A percentile compares a stretch with the other conserved stretches of the same genome.
These are phyloP conservation scores for Boechera divaricarpa DNA, from an alignment of 345 rosid genomes.

Conservation along the genomic window DNA sequence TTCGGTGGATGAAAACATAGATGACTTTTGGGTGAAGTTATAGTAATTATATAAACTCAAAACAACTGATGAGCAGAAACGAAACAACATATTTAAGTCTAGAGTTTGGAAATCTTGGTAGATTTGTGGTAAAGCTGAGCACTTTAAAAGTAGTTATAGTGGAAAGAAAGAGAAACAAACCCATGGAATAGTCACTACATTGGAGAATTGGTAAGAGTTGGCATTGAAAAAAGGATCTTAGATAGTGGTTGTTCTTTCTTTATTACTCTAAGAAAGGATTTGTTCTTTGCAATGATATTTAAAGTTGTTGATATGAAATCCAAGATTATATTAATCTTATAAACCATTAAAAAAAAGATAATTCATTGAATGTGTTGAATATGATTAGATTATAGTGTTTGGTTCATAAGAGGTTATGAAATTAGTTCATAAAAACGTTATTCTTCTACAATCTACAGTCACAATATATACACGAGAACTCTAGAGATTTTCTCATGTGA, in stretches of 20 bases:
- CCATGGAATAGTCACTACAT: not conserved
- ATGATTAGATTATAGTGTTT: conserved; percentile 20
- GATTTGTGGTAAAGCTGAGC: not conserved
- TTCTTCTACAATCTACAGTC: conserved; percentile 38
- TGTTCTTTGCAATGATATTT: not conserved
- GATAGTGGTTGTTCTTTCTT: not conserved
- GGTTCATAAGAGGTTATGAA: not conserved
- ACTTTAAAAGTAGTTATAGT: conserved; percentile 18
- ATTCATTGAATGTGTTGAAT: conserved; percentile 1
- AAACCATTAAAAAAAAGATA: not conserved
- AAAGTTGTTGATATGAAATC: not conserved
- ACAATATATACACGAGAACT: conserved; percentile 26
- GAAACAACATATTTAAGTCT: not conserved
- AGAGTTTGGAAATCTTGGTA: not conserved
- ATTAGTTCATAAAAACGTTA: not conserved
- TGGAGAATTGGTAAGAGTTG: not conserved
- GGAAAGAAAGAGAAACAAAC: not conserved
- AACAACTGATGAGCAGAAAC: not conserved
- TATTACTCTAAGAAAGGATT: not conserved
- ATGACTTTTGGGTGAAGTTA: too few species aligned
- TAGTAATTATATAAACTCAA: too few species aligned
- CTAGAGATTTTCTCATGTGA: conserved; percentile 39
- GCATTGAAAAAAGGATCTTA: not conserved
- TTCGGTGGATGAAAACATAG: too few species aligned
- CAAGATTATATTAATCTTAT: conserved; percentile 17